These are phyloP conservation scores for Naganishia onofrii DNA, from an alignment of 768 basidiomycete species.

Conservation along the genomic window DNA sequence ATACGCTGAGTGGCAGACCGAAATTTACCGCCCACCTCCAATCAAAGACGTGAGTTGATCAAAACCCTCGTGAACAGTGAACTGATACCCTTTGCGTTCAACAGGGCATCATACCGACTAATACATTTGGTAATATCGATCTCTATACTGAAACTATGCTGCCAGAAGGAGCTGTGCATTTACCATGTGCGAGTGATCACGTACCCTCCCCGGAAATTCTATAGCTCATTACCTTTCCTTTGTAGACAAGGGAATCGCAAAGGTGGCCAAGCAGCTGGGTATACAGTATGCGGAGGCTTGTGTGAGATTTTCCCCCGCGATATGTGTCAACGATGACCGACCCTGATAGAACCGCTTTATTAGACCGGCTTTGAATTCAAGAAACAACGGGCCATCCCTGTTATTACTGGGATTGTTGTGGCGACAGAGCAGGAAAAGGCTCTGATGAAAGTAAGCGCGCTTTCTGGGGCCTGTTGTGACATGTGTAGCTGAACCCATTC, in stretches of 20 bases:
- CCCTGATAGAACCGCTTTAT: neutral
- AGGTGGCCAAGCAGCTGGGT: slow-evolving; percentile 79
- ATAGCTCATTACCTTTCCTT: slow-evolving; percentile 8
- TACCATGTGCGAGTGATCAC: slow-evolving; percentile 70
- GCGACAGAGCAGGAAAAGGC: slow-evolving; percentile 73
- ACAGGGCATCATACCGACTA: slow-evolving; percentile 89
- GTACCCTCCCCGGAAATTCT: neutral
- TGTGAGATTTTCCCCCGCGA: slow-evolving; percentile 57
- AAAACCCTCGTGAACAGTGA: neutral
- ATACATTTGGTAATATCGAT: slow-evolving; percentile 95
- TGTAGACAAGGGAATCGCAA: slow-evolving; percentile 78
- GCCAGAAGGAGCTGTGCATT: slow-evolving; percentile 76
- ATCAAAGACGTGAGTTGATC: slow-evolving; percentile 70
- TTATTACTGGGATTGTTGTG: slow-evolving; percentile 80
- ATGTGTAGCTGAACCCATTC: no score
- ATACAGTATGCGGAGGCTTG: slow-evolving; percentile 94
- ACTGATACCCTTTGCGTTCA: neutral
- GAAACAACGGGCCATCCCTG: slow-evolving; percentile 80
- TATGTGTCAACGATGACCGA: neutral
- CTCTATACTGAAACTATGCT: slow-evolving; percentile 93
- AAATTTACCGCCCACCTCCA: slow-evolving; percentile 72
- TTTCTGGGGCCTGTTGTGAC: no score
- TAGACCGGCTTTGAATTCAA: slow-evolving; percentile 96
- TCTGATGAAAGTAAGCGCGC: slow-evolving; percentile 66
- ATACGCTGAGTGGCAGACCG: slow-evolving; percentile 81